Conservation (phyloP, 116 monocot genomes). For the Iris pallida region DNA sequence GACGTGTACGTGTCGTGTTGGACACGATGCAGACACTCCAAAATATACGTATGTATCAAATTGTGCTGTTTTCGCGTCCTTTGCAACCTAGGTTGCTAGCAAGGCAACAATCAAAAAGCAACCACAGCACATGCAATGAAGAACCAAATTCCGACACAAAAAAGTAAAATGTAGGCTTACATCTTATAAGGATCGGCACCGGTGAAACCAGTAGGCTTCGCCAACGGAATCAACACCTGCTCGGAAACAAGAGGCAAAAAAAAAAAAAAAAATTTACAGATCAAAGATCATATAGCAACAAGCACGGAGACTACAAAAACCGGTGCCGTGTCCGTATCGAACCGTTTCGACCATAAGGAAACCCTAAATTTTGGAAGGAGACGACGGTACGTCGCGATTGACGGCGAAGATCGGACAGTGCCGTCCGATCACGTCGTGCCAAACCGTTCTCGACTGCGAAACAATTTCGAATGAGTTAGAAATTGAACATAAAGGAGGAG, state of each 20-base stretch:
- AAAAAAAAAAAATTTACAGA: background rate
- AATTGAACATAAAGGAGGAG: background rate
- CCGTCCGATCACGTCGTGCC: conserved; percentile 64
- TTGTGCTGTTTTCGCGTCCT: no score
- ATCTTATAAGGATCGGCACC: conserved; percentile 96
- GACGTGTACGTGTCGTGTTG: no score
- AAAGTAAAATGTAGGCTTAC: conserved; percentile 28
- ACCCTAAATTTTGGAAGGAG: conserved; percentile 1
- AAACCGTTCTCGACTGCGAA: conserved; percentile 61
- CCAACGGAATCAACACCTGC: conserved; percentile 81
- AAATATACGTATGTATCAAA: no score
- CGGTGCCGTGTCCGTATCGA: background rate
- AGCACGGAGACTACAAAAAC: background rate
- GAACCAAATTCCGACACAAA: background rate
- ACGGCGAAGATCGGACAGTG: conserved; percentile 72
- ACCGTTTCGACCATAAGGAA: background rate
- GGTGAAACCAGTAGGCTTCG: conserved; percentile 75
- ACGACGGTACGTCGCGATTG: conserved; percentile 54
- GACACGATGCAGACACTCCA: no score
- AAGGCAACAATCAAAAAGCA: background rate
- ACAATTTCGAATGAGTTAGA: background rate
- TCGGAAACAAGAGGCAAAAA: conserved; percentile 4
- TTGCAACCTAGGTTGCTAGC: no score
- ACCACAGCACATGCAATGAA: background rate
- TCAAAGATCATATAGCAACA: background rate